Percentiles rank a stretch among this genome's conserved stretches.
Conservation (phyloP, 495 filamentous ascomycete genomes). For the Amphirosellinia nigrospora region DNA sequence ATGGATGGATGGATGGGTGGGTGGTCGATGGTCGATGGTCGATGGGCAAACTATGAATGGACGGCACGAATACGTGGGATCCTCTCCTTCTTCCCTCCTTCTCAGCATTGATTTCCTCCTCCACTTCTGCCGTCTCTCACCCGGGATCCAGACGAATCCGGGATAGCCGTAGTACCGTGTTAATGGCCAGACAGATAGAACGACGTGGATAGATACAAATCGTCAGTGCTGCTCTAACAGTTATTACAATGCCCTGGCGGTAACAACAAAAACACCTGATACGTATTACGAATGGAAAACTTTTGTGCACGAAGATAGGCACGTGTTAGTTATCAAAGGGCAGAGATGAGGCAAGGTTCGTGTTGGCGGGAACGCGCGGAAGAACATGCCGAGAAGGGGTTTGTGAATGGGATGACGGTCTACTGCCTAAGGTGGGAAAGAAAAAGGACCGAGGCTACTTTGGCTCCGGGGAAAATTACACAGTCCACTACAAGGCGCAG, state of each 20-base stretch:
- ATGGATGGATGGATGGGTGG: background rate
- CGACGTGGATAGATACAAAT: background rate
- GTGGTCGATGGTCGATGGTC: too few relatives aligned
- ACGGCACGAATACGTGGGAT: background rate
- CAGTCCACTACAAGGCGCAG: slow-evolving; percentile 14
- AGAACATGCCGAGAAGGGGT: slow-evolving; percentile 22
- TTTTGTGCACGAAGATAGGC: background rate
- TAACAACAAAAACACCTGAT: background rate
- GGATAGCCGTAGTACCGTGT: background rate
- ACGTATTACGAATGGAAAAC: background rate
- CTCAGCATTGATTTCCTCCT: background rate
- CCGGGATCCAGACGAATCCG: background rate
- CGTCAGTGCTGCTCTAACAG: background rate
- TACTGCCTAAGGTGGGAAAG: slow-evolving; percentile 2
- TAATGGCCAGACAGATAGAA: background rate
- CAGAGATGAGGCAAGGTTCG: background rate
- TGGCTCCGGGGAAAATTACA: slow-evolving; percentile 19
- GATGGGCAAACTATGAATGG: slow-evolving; percentile 1
- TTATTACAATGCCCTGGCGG: too few relatives aligned
- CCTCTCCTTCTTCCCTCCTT: background rate
- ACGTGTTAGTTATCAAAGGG: background rate
- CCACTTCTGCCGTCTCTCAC: background rate
- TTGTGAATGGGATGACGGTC: background rate
- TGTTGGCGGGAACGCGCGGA: slow-evolving; percentile 23
- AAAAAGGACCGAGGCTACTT: background rate